Conservation (phyloP, 805 yeast genomes). For the Candida chilensis region DNA sequence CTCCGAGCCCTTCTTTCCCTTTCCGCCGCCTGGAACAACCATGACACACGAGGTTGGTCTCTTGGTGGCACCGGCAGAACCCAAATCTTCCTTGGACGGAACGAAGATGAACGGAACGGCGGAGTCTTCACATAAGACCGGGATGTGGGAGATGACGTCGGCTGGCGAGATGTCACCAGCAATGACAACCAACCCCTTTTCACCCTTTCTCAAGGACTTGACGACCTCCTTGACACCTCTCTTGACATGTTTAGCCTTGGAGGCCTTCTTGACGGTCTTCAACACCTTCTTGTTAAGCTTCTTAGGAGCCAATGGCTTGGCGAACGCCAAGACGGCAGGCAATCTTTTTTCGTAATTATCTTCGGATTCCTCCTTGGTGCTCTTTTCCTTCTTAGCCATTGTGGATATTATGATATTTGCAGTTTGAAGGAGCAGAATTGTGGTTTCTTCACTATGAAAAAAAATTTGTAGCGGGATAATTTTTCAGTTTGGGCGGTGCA, state of each 20-base stretch:
- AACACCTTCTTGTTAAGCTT: conserved; percentile 91
- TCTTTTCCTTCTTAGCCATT: conserved; percentile 38
- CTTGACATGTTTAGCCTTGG: conserved; percentile 96
- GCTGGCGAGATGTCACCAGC: conserved; percentile 98
- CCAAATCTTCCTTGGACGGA: conserved; percentile 96
- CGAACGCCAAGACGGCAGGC: conserved; percentile 87
- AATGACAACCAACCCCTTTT: conserved; percentile 89
- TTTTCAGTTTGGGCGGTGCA: too few species aligned
- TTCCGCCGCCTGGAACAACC: conserved; percentile 93
- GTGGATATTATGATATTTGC: too few species aligned
- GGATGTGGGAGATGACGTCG: conserved; percentile 94
- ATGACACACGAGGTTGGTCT: conserved; percentile 98
- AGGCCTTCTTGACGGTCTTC: conserved; percentile 94
- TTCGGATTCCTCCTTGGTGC: conserved; percentile 30
- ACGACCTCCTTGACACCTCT: conserved; percentile 99
- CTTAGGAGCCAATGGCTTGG: conserved; percentile 91
- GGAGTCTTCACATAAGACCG: conserved; percentile 93
- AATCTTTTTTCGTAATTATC: conserved; percentile 91
- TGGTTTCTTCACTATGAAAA: conserved; percentile 1
- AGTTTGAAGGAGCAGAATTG: too few species aligned
- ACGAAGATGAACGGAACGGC: conserved; percentile 87
- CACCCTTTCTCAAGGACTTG: conserved; percentile 95
- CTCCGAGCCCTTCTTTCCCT: conserved; percentile 65
- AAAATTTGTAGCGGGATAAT: too few species aligned
- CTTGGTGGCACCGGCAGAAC: conserved; percentile 98